A percentile compares a stretch with the other conserved stretches of the same genome.
These are phyloP conservation scores for Cladophialophora chaetospira DNA, from an alignment of 2,329 filamentous ascomycete genomes.

Conservation along the genomic window DNA sequence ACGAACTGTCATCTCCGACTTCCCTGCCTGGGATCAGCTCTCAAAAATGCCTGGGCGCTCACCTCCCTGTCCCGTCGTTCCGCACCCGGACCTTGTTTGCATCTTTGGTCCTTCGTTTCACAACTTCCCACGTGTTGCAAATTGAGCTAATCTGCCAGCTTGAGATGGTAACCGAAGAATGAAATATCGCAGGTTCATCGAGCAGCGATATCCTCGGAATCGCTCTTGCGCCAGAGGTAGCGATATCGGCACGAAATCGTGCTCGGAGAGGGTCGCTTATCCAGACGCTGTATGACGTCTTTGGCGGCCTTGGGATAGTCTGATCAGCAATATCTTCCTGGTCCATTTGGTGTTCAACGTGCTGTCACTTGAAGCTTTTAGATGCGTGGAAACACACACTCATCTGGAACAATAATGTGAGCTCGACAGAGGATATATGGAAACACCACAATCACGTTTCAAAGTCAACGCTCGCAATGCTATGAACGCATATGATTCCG, in stretches of 20 bases:
- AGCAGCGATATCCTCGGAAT: neutral
- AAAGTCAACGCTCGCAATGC: too few relatives aligned
- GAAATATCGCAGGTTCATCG: too few relatives aligned
- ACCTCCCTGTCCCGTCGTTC: neutral
- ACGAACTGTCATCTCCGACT: neutral
- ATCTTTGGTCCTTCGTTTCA: neutral
- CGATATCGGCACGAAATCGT: neutral
- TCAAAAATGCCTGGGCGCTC: neutral
- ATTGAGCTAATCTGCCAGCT: neutral
- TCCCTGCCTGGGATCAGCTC: neutral
- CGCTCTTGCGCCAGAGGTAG: neutral
- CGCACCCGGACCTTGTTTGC: neutral
- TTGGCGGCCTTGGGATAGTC: neutral
- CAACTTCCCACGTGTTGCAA: neutral
- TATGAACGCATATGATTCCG: too few relatives aligned
- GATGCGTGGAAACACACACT: too few relatives aligned
- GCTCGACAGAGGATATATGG: too few relatives aligned
- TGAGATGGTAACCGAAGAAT: too few relatives aligned
- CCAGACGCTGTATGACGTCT: neutral
- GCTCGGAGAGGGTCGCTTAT: neutral
- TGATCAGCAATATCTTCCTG: too few relatives aligned
- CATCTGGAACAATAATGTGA: too few relatives aligned
- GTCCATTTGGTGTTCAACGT: too few relatives aligned
- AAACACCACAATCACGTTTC: too few relatives aligned
- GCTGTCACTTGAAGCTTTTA: too few relatives aligned